A percentile compares a stretch with the other conserved stretches of the same genome.
phyloP scores from a whole-genome alignment of 306 rosid species.

The Sesbania bispinosa region DNA sequence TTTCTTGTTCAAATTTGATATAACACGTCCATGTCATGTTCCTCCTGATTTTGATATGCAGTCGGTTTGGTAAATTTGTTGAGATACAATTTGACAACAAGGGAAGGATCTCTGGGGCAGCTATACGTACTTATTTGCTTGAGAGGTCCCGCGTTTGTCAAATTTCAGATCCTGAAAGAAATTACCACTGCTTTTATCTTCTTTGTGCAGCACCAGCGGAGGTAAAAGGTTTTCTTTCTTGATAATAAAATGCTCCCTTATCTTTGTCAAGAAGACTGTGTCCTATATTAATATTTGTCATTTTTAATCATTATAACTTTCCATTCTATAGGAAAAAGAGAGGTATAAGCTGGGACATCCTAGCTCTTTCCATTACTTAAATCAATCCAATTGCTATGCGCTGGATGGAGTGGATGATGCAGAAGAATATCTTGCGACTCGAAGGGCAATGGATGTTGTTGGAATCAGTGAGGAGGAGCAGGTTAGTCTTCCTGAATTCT shows the following conservation, averaged over 20 bases:
- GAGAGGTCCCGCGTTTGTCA: conserved; percentile 99
- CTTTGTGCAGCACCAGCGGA: conserved; percentile 96
- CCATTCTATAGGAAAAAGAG: conserved; percentile 64
- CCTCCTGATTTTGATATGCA: conserved; percentile 51
- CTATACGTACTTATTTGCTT: conserved; percentile 88
- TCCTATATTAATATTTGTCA: conserved; percentile 4
- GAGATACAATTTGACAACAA: conserved; percentile 99
- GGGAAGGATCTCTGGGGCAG: conserved; percentile 99
- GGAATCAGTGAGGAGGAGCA: conserved; percentile 99
- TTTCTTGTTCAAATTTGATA: conserved; percentile 26
- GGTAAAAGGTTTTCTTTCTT: conserved; percentile 47
- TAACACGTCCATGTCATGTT: conserved; percentile 20
- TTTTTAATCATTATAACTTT: neutral
- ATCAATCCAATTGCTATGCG: conserved; percentile 76
- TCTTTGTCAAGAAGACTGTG: conserved; percentile 3
- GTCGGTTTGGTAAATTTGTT: conserved; percentile 99
- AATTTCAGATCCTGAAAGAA: conserved; percentile 95
- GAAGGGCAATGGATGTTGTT: conserved; percentile 99
- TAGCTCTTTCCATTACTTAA: conserved; percentile 88
- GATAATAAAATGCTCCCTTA: conserved; percentile 14
- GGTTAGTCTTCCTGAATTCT: conserved; percentile 42
- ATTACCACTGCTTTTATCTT: conserved; percentile 98
- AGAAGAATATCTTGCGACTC: conserved; percentile 88
- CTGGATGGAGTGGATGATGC: conserved; percentile 95
- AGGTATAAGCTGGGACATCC: conserved; percentile 83